phyloP scores from a whole-genome alignment of 148 eudicot species.

The Cornus kousa region DNA sequence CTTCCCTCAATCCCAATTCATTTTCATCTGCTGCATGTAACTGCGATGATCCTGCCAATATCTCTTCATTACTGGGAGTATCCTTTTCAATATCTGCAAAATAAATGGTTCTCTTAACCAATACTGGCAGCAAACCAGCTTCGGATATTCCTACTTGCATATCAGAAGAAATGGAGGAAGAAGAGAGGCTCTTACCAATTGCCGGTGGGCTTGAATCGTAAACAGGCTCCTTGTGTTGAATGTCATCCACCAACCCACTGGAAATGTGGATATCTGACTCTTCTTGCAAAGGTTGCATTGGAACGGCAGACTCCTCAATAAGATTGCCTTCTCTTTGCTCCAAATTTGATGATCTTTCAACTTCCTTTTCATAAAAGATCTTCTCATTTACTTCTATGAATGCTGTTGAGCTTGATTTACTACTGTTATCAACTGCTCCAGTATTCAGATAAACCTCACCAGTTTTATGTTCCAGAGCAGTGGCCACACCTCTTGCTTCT shows the following conservation, averaged over 20 bases:
- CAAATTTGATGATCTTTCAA: slow-evolving; percentile 21
- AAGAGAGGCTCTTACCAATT: slow-evolving; percentile 30
- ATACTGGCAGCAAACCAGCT: slow-evolving; percentile 9
- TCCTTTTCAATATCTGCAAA: slow-evolving; percentile 17
- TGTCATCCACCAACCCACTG: slow-evolving; percentile 22
- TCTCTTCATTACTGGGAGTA: slow-evolving; percentile 13
- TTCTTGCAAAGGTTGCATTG: slow-evolving; percentile 27
- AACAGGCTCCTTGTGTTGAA: slow-evolving; percentile 48
- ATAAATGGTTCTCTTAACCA: slow-evolving; percentile 22
- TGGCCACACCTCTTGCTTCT: slow-evolving; percentile 11
- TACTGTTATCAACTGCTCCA: slow-evolving; percentile 19
- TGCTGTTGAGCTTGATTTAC: slow-evolving; percentile 37
- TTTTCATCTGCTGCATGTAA: slow-evolving; percentile 4
- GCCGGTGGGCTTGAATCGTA: slow-evolving; percentile 73
- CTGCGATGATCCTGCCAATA: slow-evolving; percentile 11
- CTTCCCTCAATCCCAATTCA: slow-evolving; percentile 1
- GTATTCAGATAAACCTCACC: slow-evolving; percentile 11
- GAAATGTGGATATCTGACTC: slow-evolving; percentile 22
- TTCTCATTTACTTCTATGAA: slow-evolving; percentile 34
- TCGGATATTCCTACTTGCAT: slow-evolving; percentile 20
- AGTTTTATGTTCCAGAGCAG: slow-evolving; percentile 6
- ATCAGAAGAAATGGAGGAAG: slow-evolving; percentile 20
- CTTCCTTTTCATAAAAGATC: slow-evolving; percentile 31
- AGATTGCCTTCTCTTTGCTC: slow-evolving; percentile 18
- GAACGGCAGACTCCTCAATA: slow-evolving; percentile 25